Percentiles rank a stretch among this genome's conserved stretches.
Conservation (phyloP, 2,329 filamentous ascomycete genomes). For the Daldinia eschscholtzii region DNA sequence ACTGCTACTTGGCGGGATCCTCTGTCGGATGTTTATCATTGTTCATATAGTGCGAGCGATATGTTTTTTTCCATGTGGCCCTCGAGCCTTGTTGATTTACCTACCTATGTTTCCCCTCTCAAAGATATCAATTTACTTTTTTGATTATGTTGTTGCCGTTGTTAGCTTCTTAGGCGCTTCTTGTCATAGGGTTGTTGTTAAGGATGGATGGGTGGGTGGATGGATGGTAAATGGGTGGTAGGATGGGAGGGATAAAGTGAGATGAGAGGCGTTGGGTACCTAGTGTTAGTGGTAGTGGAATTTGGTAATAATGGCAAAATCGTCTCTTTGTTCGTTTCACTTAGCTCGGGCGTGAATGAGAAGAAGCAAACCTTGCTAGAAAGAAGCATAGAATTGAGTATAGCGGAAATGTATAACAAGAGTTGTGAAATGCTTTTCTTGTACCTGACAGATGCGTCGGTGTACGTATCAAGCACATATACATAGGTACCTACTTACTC, state of each 20-base stretch:
- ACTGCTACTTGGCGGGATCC: not conserved
- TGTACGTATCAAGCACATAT: no score
- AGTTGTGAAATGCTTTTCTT: no score
- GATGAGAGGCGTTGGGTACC: not conserved
- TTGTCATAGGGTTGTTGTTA: not conserved
- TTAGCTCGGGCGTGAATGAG: not conserved
- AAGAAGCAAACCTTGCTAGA: no score
- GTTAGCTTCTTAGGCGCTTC: not conserved
- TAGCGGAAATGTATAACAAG: no score
- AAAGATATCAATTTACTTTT: constrained; percentile 6
- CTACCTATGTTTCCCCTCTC: not conserved
- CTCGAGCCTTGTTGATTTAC: not conserved
- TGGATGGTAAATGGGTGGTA: not conserved
- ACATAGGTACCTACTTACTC: no score
- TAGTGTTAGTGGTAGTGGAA: no score
- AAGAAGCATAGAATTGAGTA: not conserved
- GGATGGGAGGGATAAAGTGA: not conserved
- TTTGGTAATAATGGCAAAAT: not conserved
- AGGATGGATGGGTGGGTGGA: not conserved
- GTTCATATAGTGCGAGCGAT: constrained; percentile 7
- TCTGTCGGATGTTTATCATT: constrained; percentile 5
- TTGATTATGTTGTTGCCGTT: not conserved
- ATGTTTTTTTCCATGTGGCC: constrained; percentile 2
- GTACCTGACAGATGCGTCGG: no score
- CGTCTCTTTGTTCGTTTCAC: constrained; percentile 1